phyloP scores from a whole-genome alignment of 78 protist species.

The Mantamonas sphyraenae region DNA sequence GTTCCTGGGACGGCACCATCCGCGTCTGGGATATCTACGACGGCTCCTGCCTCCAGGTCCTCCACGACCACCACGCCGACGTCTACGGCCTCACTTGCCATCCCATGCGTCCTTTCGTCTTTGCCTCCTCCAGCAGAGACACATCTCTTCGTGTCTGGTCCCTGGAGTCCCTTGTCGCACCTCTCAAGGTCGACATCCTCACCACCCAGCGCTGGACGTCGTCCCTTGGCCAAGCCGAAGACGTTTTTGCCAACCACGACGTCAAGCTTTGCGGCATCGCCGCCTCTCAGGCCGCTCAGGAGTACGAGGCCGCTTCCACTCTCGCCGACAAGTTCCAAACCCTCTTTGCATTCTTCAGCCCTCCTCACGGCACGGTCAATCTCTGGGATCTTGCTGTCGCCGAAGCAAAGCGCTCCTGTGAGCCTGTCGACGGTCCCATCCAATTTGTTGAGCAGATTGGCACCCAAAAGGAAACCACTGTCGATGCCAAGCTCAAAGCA shows the following conservation, averaged over 20 bases:
- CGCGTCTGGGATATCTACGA: slow-evolving; percentile 1
- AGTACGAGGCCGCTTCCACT: background rate
- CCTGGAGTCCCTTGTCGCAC: background rate
- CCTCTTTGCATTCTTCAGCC: background rate
- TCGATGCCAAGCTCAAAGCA: too few relatives aligned
- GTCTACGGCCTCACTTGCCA: slow-evolving; percentile 47
- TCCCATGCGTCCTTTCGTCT: slow-evolving; percentile 34
- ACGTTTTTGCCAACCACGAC: background rate
- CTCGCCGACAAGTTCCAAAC: background rate
- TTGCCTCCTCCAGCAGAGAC: slow-evolving; percentile 37
- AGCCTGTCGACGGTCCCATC: too few relatives aligned
- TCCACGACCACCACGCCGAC: slow-evolving; percentile 41
- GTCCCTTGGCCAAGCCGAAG: too few relatives aligned
- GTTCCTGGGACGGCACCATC: slow-evolving; percentile 44
- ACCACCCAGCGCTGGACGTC: background rate
- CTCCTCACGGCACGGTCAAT: background rate
- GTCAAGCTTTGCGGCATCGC: background rate
- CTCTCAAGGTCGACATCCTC: background rate
- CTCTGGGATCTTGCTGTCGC: background rate
- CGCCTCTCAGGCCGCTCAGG: background rate
- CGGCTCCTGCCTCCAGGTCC: slow-evolving; percentile 13
- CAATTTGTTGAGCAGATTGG: background rate
- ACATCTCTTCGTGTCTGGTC: slow-evolving; percentile 32
- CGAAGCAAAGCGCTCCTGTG: too few relatives aligned
- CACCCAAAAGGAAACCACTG: background rate